A percentile compares a stretch with the other conserved stretches of the same genome.
phyloP scores from a whole-genome alignment of 139 green algal species.

The Parachlorella kessleri region DNA sequence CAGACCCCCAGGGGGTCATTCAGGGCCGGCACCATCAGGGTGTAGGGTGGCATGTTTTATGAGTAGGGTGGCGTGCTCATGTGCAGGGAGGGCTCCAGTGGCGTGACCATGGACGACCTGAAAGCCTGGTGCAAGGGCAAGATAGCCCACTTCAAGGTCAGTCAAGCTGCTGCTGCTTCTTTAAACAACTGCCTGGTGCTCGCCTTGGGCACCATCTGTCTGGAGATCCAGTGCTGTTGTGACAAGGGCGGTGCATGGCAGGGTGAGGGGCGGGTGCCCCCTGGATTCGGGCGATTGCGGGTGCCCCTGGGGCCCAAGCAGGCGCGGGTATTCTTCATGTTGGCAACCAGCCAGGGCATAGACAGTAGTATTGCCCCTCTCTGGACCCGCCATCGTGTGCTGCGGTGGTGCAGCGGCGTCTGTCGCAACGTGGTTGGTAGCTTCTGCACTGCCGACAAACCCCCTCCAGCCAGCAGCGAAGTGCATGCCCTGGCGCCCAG shows the following conservation, averaged over 20 bases:
- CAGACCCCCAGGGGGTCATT: too few relatives aligned
- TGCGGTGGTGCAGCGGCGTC: neutral
- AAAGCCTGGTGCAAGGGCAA: constrained; percentile 11
- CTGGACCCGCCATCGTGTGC: neutral
- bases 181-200: neutral
- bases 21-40: too few relatives aligned
- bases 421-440: too few relatives aligned
- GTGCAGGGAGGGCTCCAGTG: neutral
- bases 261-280: neutral
- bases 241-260: too few relatives aligned
- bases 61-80: neutral
- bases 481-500: neutral
- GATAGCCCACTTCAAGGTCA: constrained; percentile 10
- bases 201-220: neutral
- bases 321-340: too few relatives aligned
- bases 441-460: too few relatives aligned
- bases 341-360: too few relatives aligned
- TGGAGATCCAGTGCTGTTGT: neutral
- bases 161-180: neutral
- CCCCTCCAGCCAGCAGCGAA: too few relatives aligned
- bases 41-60: neutral
- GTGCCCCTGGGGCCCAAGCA: too few relatives aligned
- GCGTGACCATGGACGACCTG: neutral
- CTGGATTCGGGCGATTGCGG: too few relatives aligned
- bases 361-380: too few relatives aligned